Conservation (phyloP, 176 grass and related monocot species). For the Musa troglodytarum region DNA sequence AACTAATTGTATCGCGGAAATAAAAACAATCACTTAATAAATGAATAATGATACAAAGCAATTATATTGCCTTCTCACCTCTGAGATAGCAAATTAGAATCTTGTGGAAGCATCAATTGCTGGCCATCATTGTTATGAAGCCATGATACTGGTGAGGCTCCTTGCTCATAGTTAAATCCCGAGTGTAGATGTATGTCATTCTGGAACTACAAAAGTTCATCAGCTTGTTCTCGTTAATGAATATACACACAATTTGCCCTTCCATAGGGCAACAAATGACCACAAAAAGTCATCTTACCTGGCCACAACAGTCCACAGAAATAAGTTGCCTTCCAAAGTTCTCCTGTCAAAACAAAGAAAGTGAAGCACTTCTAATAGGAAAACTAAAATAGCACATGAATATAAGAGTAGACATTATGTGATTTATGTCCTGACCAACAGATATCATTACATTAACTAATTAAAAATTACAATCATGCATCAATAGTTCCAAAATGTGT, state of each 20-base stretch:
- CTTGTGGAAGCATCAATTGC: conserved; percentile 44
- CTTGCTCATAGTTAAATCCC: conserved; percentile 30
- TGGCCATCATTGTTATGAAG: conserved; percentile 27
- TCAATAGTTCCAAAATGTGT: background rate
- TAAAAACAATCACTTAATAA: background rate
- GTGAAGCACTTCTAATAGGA: no score
- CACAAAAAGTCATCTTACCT: conserved; percentile 30
- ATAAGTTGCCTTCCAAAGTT: conserved; percentile 49
- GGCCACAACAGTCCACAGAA: conserved; percentile 44
- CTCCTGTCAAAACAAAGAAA: conserved; percentile 17
- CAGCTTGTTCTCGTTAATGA: conserved; percentile 17
- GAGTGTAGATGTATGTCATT: conserved; percentile 43
- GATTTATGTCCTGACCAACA: background rate
- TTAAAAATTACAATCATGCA: no score
- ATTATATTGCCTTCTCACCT: conserved; percentile 29
- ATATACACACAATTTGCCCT: background rate
- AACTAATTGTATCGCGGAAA: background rate
- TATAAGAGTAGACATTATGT: background rate
- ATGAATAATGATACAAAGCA: background rate
- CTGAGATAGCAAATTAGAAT: conserved; percentile 45
- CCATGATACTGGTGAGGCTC: conserved; percentile 27
- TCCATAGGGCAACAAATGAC: background rate
- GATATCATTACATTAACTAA: no score
- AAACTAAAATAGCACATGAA: background rate
- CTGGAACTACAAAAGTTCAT: conserved; percentile 35